Conservation (phyloP, 768 basidiomycete species). For the Pleurotus salmoneostramineus region DNA sequence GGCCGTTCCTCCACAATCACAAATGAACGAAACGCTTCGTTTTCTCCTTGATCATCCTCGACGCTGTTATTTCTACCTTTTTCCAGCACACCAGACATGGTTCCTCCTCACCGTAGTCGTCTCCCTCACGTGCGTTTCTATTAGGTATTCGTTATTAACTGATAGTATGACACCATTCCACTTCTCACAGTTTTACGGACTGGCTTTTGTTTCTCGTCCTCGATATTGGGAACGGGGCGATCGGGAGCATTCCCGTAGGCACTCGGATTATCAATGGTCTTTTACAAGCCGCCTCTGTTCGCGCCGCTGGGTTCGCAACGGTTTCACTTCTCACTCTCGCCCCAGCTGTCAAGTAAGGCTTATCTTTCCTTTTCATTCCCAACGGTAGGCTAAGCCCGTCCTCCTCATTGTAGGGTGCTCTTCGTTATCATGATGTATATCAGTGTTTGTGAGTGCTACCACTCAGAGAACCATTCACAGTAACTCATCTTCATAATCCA, state of each 20-base stretch:
- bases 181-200: conserved; percentile 58
- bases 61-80: conserved; percentile 86
- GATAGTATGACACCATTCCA: neutral
- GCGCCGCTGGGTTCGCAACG: conserved; percentile 82
- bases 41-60: conserved; percentile 96
- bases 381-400: neutral
- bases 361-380: neutral
- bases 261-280: conserved; percentile 70
- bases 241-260: conserved; percentile 69
- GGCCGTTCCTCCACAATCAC: conserved; percentile 52
- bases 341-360: conserved; percentile 80
- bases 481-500: neutral
- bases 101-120: conserved; percentile 73
- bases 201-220: conserved; percentile 89
- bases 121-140: conserved; percentile 57
- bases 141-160: neutral
- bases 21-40: conserved; percentile 71
- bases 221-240: conserved; percentile 75
- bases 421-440: conserved; percentile 8
- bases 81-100: conserved; percentile 94
- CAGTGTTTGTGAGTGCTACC: conserved; percentile 2
- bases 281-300: conserved; percentile 76
- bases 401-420: neutral
- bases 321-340: conserved; percentile 69
- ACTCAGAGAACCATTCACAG: neutral